Evolutionary conservation across 257 asterid genomes (phyloP), one percentile per base, ranked within the genome.

Genomic region (Solanum medicagineum): DNA sequence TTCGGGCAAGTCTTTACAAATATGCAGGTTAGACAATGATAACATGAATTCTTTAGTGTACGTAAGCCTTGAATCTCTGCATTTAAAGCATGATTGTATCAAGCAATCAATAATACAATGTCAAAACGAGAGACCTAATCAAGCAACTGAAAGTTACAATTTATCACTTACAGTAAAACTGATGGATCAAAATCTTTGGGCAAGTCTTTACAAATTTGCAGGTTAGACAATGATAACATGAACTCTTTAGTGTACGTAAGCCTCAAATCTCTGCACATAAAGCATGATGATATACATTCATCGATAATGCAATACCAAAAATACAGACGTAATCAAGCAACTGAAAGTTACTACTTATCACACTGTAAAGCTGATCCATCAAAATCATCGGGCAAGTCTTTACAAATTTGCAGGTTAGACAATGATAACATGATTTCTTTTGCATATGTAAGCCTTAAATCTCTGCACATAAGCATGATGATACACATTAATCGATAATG

Each of bases 341-440:
- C 47, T 62, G 53, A 74, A 44, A n/a, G 26, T 26, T 49, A 15
- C 22, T 54, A 55, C 47, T 40, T 53, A 10, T 47, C 81, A 40
- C 86, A 92, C 94, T 82, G 84, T 66, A 91, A 73, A 85, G 83
- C 47, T 45, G 84, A 81, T 54, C 86, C 74, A 56, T 91, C 89
- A 74, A 91, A 83, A 83, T 89, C 94, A 57, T 65, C 15, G 24
- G 92, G 93, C 42, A 89, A 55, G 44, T 60, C 68, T 83, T 85
- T 85, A 62, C 93, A 89, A 49, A 82, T 62, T 57, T 90, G 88
- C 86, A 70, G 87, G 68, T 85, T 87, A 71, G 85, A 80, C 20
- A 85, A 82, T 70, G 87, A 83, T 89, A 91, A 87, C 86, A 92
- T 92, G 88, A 86, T 85, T 81, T 84, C 89, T 87, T 89, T 24